These are phyloP conservation scores for Trichoderma pleuroti DNA, from an alignment of 2,329 filamentous ascomycete genomes.

Conservation along the genomic window DNA sequence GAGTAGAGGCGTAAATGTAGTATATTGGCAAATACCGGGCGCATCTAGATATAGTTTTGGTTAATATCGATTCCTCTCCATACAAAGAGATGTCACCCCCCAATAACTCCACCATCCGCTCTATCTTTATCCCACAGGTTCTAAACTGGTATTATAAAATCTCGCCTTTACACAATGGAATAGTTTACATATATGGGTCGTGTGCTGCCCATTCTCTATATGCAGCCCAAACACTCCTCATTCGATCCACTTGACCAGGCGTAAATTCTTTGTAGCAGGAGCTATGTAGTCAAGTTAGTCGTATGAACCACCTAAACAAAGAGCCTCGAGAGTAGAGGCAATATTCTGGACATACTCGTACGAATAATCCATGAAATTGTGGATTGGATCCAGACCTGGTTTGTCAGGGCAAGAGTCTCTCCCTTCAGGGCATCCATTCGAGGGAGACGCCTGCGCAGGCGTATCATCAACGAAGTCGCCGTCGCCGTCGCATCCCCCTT, in stretches of 20 bases:
- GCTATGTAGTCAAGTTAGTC: not conserved
- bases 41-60: not conserved
- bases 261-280: conserved; percentile 20
- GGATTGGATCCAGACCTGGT: conserved; percentile 27
- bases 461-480: conserved; percentile 41
- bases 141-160: not conserved
- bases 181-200: not conserved
- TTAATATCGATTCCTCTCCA: not conserved
- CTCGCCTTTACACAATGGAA: not conserved
- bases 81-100: not conserved
- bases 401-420: conserved; percentile 29
- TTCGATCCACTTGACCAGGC: conserved; percentile 19
- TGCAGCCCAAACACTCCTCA: conserved; percentile 16
- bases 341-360: conserved; percentile 22
- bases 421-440: conserved; percentile 31
- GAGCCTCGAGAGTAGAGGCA: no score
- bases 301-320: not conserved
- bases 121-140: not conserved
- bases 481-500: conserved; percentile 31
- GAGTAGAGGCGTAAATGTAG: not conserved
- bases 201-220: not conserved
- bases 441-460: conserved; percentile 29
- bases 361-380: conserved; percentile 30
- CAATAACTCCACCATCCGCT: not conserved
- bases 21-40: not conserved